Evolutionary conservation across 768 basidiomycete genomes (phyloP).

Genomic region (Phylloporus scabripes): DNA sequence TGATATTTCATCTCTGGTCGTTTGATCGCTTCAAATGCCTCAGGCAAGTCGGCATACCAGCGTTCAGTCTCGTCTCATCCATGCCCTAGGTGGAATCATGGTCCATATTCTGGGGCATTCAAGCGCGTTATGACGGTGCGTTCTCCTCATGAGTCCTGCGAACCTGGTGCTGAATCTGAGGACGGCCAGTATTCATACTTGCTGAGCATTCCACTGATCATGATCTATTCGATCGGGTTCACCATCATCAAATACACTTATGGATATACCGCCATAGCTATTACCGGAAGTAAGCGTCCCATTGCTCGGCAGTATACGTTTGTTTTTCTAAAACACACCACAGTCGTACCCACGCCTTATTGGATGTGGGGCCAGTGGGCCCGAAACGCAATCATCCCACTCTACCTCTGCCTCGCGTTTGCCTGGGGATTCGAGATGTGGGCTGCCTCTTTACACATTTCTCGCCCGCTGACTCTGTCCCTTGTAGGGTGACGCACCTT

Average conservation of each 20-base stretch:
- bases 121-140: slow-evolving; percentile 82
- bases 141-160: background rate
- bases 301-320: background rate
- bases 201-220: slow-evolving; percentile 53
- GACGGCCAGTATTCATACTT: slow-evolving; percentile 65
- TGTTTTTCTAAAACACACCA: background rate
- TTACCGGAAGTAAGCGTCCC: slow-evolving; percentile 35
- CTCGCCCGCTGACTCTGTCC: background rate
- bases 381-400: slow-evolving; percentile 53
- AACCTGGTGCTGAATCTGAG: background rate
- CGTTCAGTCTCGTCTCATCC: background rate
- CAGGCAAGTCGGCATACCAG: slow-evolving; percentile 32
- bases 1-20: slow-evolving; percentile 72
- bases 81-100: slow-evolving; percentile 59
- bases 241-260: slow-evolving; percentile 67
- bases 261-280: slow-evolving; percentile 48
- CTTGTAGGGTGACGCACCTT: slow-evolving; percentile 63
- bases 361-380: slow-evolving; percentile 47
- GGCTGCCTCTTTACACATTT: slow-evolving; percentile 16
- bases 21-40: slow-evolving; percentile 77
- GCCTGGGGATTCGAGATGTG: slow-evolving; percentile 77
- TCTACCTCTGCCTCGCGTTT: slow-evolving; percentile 57
- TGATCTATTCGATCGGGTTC: slow-evolving; percentile 57
- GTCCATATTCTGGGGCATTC: slow-evolving; percentile 65
- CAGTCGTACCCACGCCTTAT: slow-evolving; percentile 65